Percentiles rank a stretch among this genome's conserved stretches.
phyloP scores from a whole-genome alignment of 83 land plant genomes.

The Picea mariana region DNA sequence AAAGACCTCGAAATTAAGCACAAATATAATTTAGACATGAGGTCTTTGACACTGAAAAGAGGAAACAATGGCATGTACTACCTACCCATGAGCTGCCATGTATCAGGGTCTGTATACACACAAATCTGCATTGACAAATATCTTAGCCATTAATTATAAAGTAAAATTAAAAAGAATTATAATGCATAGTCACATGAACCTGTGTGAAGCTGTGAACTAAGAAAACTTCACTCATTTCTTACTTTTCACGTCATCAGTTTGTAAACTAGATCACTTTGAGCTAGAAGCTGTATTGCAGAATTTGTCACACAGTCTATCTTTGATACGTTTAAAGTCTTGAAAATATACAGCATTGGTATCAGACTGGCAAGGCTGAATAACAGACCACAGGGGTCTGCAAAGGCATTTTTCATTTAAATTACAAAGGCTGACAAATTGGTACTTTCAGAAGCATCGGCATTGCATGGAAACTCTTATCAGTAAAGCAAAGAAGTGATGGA shows the following conservation, averaged over 20 bases:
- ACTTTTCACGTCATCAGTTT: background rate
- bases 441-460: too few relatives aligned
- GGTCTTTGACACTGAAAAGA: background rate
- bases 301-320: background rate
- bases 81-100: constrained; percentile 41
- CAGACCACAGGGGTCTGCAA: background rate
- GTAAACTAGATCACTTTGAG: background rate
- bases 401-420: too few relatives aligned
- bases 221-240: background rate
- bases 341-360: background rate
- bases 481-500: too few relatives aligned
- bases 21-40: background rate
- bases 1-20: background rate
- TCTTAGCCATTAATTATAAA: background rate
- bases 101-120: constrained; percentile 31
- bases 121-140: constrained; percentile 29
- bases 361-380: background rate
- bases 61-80: background rate
- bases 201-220: background rate
- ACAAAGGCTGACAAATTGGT: too few relatives aligned
- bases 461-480: too few relatives aligned
- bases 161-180: background rate
- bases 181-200: background rate
- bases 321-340: background rate
- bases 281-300: background rate